Evolutionary conservation across 495 filamentous ascomycete genomes (phyloP), one percentile per base, ranked within the genome.

Genomic region (Penicillium dipodomyicola): DNA sequence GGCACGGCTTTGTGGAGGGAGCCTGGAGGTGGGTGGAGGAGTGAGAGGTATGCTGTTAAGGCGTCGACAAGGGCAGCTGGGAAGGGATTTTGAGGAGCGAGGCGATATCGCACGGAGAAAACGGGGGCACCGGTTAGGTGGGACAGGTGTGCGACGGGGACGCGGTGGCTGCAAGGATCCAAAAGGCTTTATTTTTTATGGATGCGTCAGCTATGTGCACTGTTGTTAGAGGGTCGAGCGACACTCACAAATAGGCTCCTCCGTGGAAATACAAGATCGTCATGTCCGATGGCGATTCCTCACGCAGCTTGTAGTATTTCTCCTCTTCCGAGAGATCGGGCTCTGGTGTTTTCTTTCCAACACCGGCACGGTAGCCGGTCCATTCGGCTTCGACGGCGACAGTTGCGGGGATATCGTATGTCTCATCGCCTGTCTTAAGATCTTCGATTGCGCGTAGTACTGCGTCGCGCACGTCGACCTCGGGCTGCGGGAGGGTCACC

Each of bases 251-350:
- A 72, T 89, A 88, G n/a, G 86, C 91, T 30, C 93, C 93, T 42
- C 93, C 93, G 67, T 97, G 93, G 67, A 96, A 86, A 66, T 91
- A 96, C 27, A 96, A 74, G 1, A 96, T 71, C 0, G 89, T 92
- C 33, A 81, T 81, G n/a, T 83, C 77, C 22, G 76, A 82, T 10
- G 69, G 80, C 25, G 83, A 79, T 42, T 95, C 91, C 61, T 80
- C 82, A 76, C 89, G 86, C 73, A 97, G 67, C 48, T 80, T 77
- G 47, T 72, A 72, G 68, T 91, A 97, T 64, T 90, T 91, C 59
- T 86, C 79, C 49, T 77, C 72, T 61, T 96, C 88, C 1, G 84
- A 78, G 29, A 90, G 77, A 4, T 78, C 74, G 0, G 84, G 84
- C 49, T 80, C 76, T 9, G 72, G 71, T 5, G 77, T 75, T 17